Base-by-base conservation (phyloP, 495 filamentous ascomycete genomes). In the Collariella sp. region DNA sequence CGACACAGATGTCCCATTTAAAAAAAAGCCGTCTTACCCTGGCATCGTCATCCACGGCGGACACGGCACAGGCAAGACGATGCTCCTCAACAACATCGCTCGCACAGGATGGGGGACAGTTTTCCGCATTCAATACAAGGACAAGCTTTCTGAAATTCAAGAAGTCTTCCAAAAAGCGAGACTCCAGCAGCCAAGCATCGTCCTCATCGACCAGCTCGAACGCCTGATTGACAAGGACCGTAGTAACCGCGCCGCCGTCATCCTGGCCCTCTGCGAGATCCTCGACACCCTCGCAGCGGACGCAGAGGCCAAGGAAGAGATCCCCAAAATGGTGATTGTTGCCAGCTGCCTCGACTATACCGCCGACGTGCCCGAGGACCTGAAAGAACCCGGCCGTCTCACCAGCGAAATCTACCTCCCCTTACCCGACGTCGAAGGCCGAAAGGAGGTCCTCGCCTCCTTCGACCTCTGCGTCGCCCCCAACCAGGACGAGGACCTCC, bases 121-220 rank as follows among this genome's bases (percentile, higher is more conserved):
- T 6, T 77, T 84, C 46, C 74, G 70, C 23, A 74, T 94, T 34
- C 74, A 78, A 36, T 75, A 71, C 26, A 69, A 70, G 41, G 77
- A 81, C 50, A 79, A 79, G 50, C 66, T 82, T 10, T 61, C 78
- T 19, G 74, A 78, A n/a, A 71, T 95, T 31, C 76, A 82, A 45
- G 80, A 81, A 49, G 67, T 78, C 0, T 95, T 98, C 65, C 77
- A 81, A 38, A 81, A 85, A 53, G 91, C 93, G 10, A 70, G 72
- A 44, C 75, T 76, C 6, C 75, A 77, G 54, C 83, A 90, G 65
- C 90, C 93, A 1, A 89, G 88, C 58, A 78, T 93, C 5, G 77
- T 98, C 29, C 71, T 95, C 13, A 84, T 96, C 36, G 90, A 96
- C 64, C 77, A 89, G 52, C 68, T 96, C 26, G 87, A 95, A 46